These are phyloP conservation scores for Blastobotrys arbuscula DNA, from an alignment of 1,139 yeast genomes.

Conservation along the genomic window DNA sequence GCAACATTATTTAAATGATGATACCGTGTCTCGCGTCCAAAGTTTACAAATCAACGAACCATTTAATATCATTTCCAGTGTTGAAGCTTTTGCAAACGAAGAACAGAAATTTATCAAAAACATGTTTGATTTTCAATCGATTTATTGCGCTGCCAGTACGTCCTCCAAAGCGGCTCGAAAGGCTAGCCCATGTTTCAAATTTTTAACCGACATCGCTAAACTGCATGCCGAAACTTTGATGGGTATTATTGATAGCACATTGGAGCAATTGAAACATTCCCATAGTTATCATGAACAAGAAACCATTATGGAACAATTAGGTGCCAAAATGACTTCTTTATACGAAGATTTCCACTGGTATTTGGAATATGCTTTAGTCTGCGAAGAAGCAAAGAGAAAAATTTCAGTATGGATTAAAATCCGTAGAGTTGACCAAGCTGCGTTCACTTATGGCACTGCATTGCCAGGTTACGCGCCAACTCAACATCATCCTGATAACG, in stretches of 20 bases:
- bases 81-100: conserved; percentile 20
- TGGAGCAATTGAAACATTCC: conserved; percentile 16
- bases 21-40: conserved; percentile 1
- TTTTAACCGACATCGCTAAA: conserved; percentile 23
- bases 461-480: conserved; percentile 18
- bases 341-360: conserved; percentile 18
- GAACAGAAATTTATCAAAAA: conserved; percentile 23
- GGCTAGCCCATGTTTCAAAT: conserved; percentile 19
- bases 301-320: conserved; percentile 17
- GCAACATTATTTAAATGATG: conserved; percentile 20
- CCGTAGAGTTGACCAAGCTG: conserved; percentile 14
- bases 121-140: conserved; percentile 23
- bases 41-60: conserved; percentile 3
- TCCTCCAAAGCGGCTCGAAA: conserved; percentile 16
- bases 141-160: conserved; percentile 15
- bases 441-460: conserved; percentile 15
- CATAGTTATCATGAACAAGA: conserved; percentile 7
- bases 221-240: conserved; percentile 23
- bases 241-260: conserved; percentile 18
- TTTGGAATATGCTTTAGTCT: conserved; percentile 17
- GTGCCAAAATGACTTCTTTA: conserved; percentile 14
- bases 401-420: conserved; percentile 16
- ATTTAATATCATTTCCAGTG: conserved; percentile 4
- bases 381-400: conserved; percentile 15
- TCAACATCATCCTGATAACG: conserved; percentile 24